These are phyloP conservation scores for Udeniomyces megalosporus DNA, from an alignment of 768 basidiomycete species.

Conservation along the genomic window DNA sequence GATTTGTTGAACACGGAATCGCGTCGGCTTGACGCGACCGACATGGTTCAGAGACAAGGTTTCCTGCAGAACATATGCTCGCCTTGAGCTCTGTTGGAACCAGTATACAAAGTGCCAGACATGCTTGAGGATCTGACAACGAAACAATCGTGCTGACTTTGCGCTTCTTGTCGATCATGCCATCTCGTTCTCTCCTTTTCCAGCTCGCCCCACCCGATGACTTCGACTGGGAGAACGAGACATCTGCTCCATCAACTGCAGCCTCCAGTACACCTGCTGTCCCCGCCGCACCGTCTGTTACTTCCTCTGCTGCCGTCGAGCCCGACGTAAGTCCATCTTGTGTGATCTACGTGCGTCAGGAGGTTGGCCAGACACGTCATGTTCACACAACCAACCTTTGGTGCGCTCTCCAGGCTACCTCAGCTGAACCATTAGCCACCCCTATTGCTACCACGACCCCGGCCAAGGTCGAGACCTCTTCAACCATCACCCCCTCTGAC, in stretches of 20 bases:
- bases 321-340: background rate
- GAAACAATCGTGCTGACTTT: too few species aligned
- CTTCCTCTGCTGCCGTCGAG: background rate
- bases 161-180: too few species aligned
- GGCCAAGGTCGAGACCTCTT: background rate
- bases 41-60: background rate
- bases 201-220: conserved; percentile 3
- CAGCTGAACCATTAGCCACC: background rate
- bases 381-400: background rate
- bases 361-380: too few species aligned
- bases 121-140: too few species aligned
- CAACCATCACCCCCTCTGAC: background rate
- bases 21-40: background rate
- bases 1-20: background rate
- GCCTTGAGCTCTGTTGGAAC: background rate
- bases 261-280: background rate
- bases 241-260: background rate
- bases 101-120: too few species aligned
- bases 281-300: background rate
- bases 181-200: background rate
- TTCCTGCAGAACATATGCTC: background rate
- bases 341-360: background rate
- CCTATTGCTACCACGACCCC: background rate
- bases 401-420: background rate
- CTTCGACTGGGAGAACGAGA: conserved; percentile 7